These are phyloP conservation scores for Raffaelea arxii DNA, from an alignment of 2,329 filamentous ascomycete genomes.

Conservation along the genomic window DNA sequence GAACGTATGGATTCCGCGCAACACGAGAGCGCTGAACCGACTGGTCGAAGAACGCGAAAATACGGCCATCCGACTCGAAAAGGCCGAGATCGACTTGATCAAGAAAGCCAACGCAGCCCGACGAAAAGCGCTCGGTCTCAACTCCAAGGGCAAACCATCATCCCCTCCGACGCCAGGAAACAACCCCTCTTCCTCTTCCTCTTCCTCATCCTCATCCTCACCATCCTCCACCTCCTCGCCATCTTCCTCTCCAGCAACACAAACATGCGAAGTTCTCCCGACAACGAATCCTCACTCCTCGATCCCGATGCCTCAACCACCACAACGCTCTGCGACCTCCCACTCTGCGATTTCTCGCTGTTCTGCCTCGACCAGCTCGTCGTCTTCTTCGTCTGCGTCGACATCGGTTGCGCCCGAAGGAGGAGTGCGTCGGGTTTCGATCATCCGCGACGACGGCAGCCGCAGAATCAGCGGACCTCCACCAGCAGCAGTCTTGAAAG, in stretches of 20 bases:
- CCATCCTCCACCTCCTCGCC: background rate
- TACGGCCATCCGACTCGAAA: slow-evolving; percentile 68
- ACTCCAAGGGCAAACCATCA: background rate
- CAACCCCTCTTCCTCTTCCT: background rate
- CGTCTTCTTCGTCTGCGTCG: background rate
- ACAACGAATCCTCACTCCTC: too few relatives aligned
- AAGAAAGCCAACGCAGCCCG: slow-evolving; percentile 58
- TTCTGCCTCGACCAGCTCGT: background rate
- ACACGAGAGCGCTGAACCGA: slow-evolving; percentile 64
- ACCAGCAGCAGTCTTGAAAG: background rate
- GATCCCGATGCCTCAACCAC: too few relatives aligned
- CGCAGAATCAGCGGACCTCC: too few relatives aligned
- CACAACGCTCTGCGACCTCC: background rate
- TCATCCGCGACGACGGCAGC: background rate
- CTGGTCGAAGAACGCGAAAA: slow-evolving; percentile 69
- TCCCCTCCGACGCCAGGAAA: background rate
- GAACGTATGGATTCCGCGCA: slow-evolving; percentile 73
- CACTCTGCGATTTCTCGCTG: background rate
- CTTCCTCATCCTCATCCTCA: background rate
- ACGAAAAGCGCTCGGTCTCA: slow-evolving; percentile 31
- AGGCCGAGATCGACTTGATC: slow-evolving; percentile 73
- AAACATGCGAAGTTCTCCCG: too few relatives aligned
- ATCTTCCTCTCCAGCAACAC: background rate
- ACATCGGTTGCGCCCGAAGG: background rate
- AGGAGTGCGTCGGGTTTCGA: background rate